Evolutionary conservation across 2,329 filamentous ascomycete species (phyloP), one percentile per base, ranked within the genome.

Genomic region (Septoria linicola): DNA sequence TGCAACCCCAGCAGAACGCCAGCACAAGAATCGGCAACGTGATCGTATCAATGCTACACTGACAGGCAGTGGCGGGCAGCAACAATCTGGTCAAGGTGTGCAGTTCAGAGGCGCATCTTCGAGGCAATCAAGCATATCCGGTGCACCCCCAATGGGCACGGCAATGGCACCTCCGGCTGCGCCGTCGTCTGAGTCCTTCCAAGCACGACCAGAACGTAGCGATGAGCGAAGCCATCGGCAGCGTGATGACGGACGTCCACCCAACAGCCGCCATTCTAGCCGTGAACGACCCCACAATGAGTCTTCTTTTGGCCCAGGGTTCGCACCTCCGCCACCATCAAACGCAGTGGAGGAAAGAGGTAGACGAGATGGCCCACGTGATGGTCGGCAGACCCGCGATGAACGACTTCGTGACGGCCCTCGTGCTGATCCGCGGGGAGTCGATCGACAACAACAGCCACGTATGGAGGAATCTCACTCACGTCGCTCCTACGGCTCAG

Each of bases 21-120:
- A 58, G 39, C 50, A 55, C 19, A 51, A 46, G 25, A 54, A 62
- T 19, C 44, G 63, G 32, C 61, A 65, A 42, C 53, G 60, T 25
- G 53, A 53, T 13, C 56, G 57, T 36, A 62, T 66, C 59, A 64
- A 64, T 41, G 56, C 62, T n/a, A 56, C 61, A n/a, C 27, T 62
- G 41, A 55, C 60, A 51, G 49, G 57, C 17, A 40, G 51, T 27
- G 57, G 46, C 16, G 49, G 46, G 8, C 41, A 50, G 20, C 49
- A 41, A 8, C 47, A 59, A 6, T 43, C 51, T 19, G 43, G 51
- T 20, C 63, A 63, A 54, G 58, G 61, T 37, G 59, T 65, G 14
- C 63, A 62, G 30, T 64, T 68, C 49, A 57, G 66, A 40, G 68
- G 67, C 8, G 67, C 66, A 25, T 59, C 62, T n/a, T 49, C 59